A percentile compares a stretch with the other conserved stretches of the same genome.
Evolutionary conservation across 208 protist species (phyloP).

Genomic region (Angomonas ambiguus): DNA sequence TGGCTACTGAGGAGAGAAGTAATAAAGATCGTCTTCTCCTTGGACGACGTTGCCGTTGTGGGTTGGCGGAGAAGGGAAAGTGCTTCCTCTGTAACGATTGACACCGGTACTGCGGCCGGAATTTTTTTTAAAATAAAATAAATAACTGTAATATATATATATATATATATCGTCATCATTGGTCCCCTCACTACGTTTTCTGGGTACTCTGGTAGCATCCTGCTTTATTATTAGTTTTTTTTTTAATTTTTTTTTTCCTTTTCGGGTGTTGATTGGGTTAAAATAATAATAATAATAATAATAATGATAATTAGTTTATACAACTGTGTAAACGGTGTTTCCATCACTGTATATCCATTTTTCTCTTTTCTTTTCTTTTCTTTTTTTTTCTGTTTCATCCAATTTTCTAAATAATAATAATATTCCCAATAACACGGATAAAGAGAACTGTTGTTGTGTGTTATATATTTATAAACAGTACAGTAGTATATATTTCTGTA

Average conservation of each 20-base stretch:
- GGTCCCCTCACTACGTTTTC: background rate
- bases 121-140: background rate
- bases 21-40: too few species aligned
- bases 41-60: background rate
- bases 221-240: background rate
- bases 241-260: background rate
- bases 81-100: background rate
- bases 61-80: background rate
- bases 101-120: too few species aligned
- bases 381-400: conserved; percentile 1
- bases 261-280: background rate
- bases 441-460: background rate
- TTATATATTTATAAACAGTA: background rate
- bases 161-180: background rate
- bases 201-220: background rate
- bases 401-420: background rate
- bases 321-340: too few species aligned
- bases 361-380: background rate
- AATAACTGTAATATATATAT: background rate
- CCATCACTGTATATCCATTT: conserved; percentile 7
- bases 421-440: background rate
- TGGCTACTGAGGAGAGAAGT: too few species aligned
- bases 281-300: too few species aligned
- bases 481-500: background rate
- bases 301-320: too few species aligned